These are phyloP conservation scores for Coniella lustricola DNA, from an alignment of 2,329 filamentous ascomycete genomes.

Conservation along the genomic window DNA sequence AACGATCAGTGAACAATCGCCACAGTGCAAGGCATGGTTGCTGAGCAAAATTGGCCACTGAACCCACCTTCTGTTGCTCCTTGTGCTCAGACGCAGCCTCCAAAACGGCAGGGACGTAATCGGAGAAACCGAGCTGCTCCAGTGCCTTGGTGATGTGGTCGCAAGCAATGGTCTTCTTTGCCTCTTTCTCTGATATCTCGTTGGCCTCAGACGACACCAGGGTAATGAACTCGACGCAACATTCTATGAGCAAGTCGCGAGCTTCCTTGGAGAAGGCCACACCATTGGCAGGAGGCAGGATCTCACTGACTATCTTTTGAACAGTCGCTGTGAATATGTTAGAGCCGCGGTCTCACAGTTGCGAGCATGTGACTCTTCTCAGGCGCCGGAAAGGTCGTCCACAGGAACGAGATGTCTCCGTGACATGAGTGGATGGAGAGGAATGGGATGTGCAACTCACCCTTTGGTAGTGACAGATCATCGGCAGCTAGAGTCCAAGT, in stretches of 20 bases:
- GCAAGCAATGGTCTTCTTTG: slow-evolving; percentile 97
- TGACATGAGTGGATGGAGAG: neutral
- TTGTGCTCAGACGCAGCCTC: slow-evolving; percentile 88
- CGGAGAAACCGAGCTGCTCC: slow-evolving; percentile 83
- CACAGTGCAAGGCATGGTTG: no score
- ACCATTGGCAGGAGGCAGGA: slow-evolving; percentile 67
- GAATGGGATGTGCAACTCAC: slow-evolving; percentile 30
- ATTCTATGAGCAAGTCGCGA: slow-evolving; percentile 91
- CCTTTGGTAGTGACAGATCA: slow-evolving; percentile 58
- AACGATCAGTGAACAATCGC: slow-evolving; percentile 5
- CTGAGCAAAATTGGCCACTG: neutral
- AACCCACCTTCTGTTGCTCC: slow-evolving; percentile 75
- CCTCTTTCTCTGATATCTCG: slow-evolving; percentile 96
- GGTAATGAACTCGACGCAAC: slow-evolving; percentile 98
- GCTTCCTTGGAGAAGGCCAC: slow-evolving; percentile 92
- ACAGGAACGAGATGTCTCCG: no score
- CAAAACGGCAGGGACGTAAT: slow-evolving; percentile 83
- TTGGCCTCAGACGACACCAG: slow-evolving; percentile 98
- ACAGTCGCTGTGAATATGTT: slow-evolving; percentile 48
- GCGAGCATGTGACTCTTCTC: neutral
- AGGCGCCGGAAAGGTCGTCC: no score
- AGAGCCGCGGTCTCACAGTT: neutral
- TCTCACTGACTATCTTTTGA: slow-evolving; percentile 89
- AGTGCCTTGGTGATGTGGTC: slow-evolving; percentile 96
- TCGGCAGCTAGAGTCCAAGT: slow-evolving; percentile 46